Base-by-base conservation (phyloP, 805 yeast genomes). In the Candida sonorensis region DNA sequence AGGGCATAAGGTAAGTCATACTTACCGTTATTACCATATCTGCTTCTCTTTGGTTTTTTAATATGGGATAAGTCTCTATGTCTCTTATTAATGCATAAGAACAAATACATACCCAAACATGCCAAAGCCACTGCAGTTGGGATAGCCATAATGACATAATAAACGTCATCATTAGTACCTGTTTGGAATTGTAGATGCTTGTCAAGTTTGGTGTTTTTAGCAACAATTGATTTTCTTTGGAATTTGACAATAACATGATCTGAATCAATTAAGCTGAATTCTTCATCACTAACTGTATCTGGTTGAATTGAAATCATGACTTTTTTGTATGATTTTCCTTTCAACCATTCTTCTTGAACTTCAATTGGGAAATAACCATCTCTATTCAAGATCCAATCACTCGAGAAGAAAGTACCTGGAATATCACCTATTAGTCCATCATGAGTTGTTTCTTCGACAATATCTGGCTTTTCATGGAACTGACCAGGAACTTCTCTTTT, bases 281-380 rank as follows among this genome's bases (percentile, higher is more conserved):
- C 88, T 3, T 77, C 84, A 52, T 79, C 86, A 3, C 64, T 48
- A 13, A 78, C 64, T 27, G 62, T 63, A 34, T 75, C 80, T 1
- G 94, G 90, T 56, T 87, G 95, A 29, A 86, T 67, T 3, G 88
- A 66, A 26, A 86, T 58, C 30, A 78, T 62, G 10, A 82, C 77
- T 39, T 69, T 68, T 46, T 71, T 73, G 37, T 63, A 61, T 44
- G 65, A 71, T 42, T 61, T 55, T 4, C 69, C 78, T 23, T 63
- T 64, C 20, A 85, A 59, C 88, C 94, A 85, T 10, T 67, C 75
- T 35, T 71, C 75, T 23, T 68, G 53, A 25, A 84, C 59, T 23
- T 73, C 73, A 26, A 86, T 51, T 3, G 90, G 77, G 42, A 59
- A 72, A 44, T 63, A 69, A 10, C 95, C 96, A 36, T 71, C 69